These are phyloP conservation scores for Apiospora malaysiana DNA, from an alignment of 2,329 filamentous ascomycete genomes.

Conservation along the genomic window DNA sequence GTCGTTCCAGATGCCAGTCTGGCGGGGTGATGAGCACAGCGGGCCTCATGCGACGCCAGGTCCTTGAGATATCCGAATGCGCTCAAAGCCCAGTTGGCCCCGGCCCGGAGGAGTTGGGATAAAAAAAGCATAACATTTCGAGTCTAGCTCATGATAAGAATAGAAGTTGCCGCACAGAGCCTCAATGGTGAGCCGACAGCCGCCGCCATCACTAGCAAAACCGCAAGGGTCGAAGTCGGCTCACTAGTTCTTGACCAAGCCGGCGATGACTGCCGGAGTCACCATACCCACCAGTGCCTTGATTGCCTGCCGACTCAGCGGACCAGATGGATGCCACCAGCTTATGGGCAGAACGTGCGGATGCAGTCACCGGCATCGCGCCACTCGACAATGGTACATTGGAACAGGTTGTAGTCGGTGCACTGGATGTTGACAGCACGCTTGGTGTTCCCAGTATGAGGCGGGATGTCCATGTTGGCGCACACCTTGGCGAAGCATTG, in stretches of 20 bases:
- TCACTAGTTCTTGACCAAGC: background rate
- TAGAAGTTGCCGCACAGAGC: conserved; percentile 11
- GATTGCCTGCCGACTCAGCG: conserved; percentile 11
- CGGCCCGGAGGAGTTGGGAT: background rate
- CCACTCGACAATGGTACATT: conserved; percentile 17
- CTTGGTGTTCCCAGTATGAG: background rate
- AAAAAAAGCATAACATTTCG: conserved; percentile 18
- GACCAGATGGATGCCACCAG: background rate
- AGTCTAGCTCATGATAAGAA: conserved; percentile 19
- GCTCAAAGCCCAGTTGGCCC: conserved; percentile 16
- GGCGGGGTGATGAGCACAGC: conserved; percentile 18
- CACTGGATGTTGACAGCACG: conserved; percentile 5
- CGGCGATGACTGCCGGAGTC: conserved; percentile 1
- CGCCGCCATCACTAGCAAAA: background rate
- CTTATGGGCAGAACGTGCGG: conserved; percentile 17
- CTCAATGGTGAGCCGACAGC: background rate
- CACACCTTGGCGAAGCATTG: conserved; percentile 19
- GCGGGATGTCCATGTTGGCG: background rate
- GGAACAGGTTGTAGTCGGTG: conserved; percentile 15
- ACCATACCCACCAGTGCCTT: conserved; percentile 3
- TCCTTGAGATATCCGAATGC: conserved; percentile 16
- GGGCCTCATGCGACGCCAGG: conserved; percentile 18
- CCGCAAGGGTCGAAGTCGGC: background rate
- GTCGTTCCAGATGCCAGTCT: conserved; percentile 18
- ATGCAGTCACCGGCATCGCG: conserved; percentile 17